Base-by-base conservation (phyloP, 2,329 filamentous ascomycete genomes). In the Fusarium illudens region DNA sequence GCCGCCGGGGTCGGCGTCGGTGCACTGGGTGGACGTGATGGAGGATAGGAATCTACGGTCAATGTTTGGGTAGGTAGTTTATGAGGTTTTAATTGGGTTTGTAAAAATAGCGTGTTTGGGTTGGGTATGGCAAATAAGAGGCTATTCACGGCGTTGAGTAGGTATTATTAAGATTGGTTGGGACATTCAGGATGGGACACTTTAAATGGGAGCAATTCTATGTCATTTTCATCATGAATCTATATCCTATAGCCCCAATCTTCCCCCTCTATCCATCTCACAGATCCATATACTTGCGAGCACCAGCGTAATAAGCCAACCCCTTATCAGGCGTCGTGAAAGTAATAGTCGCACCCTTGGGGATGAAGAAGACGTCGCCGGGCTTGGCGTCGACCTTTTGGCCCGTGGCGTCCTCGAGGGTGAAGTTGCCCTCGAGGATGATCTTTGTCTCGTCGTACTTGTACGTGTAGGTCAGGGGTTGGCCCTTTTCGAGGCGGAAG, bases 391-490 rank as follows among this genome's bases (percentile, higher is more conserved):
- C 83, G 22, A 89, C 87, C 68, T 84, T 85, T 68, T 83, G 80
- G 34, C 89, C 89, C 2, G 86, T 86, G 75, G 86, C 85, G 68
- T 91, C 89, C 29, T 81, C 82, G 71, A 92, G 90, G 64, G 87
- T 85, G 73, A 89, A 90, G 68, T 86, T 83, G 13, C 89, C 90
- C 71, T 91, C 89, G 10, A 92, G 78, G 67, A 92, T 89, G 74
- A 92, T 90, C 81, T 92, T 92, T 86, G 90, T 90, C 81, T 92
- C 90, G 73, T 92, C 86, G 78, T 91, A 92, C 37, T 83, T 87
- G 78, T 92, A 92, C 30, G 84, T 87, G 80, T 92, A 92, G 9
- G 88, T 87, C 17, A 92, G 83, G 2, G 88, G 87, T 4, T 87
- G 87, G 71, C 89, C 89, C 69, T 90, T 89, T 72, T 90, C 88